Evolutionary conservation across 1,139 yeast species (phyloP), one percentile per base, ranked within the genome.

Genomic region (Geotrichum siamense): DNA sequence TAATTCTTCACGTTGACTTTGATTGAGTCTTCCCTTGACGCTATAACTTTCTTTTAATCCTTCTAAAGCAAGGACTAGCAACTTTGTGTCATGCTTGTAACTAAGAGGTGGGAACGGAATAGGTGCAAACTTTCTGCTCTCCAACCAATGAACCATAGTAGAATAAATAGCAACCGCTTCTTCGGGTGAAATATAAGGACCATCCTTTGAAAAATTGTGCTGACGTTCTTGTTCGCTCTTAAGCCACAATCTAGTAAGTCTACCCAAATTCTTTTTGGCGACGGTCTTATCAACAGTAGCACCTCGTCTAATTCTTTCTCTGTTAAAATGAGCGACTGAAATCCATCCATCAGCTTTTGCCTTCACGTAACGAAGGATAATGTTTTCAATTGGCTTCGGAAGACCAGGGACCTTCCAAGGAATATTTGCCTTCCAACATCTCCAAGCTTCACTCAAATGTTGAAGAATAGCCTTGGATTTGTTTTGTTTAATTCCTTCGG

Each of bases 331-430:
- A 1, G 98, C 94, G 8, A 86, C 89, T 1, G 94, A 82, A 10
- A 86, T 74, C 97, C 98, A 93, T 5, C 95, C 94, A 57, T 91
- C 96, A 0, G 98, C 96, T 59, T 93, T 89, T 1, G 96, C 96
- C 57, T 85, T 82, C 42, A 91, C 82, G 54, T 91, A 93, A 39
- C 96, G 74, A 55, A 84, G 80, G 48, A 93, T 89, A 39, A 93
- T 84, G 43, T 78, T 76, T 54, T 81, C 93, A 29, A 91, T 78
- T 0, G 97, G 96, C 43, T 76, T 81, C 2, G 99, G 98, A 62
- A 93, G 70, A 0, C 98, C 98, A 1, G 96, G 95, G 9, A 91
- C 98, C 56, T 86, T 82, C 98, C 98, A 93, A 1, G 96, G 95
- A 49, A 91, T 82, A 57, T 91, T 89, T 1, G 98, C 98, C 62